These are phyloP conservation scores for Fraxinus velutina DNA, from an alignment of 305 asterid genomes.

Conservation along the genomic window DNA sequence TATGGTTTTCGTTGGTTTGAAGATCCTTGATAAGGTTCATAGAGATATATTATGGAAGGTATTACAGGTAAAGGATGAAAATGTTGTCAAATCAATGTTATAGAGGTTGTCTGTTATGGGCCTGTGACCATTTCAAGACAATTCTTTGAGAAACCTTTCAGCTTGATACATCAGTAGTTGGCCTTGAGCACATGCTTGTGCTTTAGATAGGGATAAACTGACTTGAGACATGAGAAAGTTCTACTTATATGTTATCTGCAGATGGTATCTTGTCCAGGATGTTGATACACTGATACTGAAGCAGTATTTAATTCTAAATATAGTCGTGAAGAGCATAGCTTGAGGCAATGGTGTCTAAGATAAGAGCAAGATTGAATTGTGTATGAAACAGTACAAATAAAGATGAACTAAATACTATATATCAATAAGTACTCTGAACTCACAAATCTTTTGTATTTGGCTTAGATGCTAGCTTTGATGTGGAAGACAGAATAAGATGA, in stretches of 20 bases:
- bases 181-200: not conserved
- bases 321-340: not conserved
- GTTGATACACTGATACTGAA: not conserved
- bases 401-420: not conserved
- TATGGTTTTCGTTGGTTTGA: not conserved
- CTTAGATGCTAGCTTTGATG: not conserved
- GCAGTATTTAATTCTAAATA: not conserved
- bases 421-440: not conserved
- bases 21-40: not conserved
- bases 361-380: not conserved
- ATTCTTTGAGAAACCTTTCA: not conserved
- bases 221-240: not conserved
- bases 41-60: not conserved
- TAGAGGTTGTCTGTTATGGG: not conserved
- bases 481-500: not conserved
- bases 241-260: not conserved
- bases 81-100: not conserved
- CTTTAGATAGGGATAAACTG: not conserved
- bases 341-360: not conserved
- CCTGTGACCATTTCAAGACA: not conserved
- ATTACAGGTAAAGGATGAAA: not conserved
- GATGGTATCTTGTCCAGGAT: not conserved
- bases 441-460: not conserved
- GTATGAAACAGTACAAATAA: not conserved
- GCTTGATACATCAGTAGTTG: not conserved